phyloP scores from a whole-genome alignment of 2,329 filamentous ascomycete species.

The Pseudogymnoascus sp. region DNA sequence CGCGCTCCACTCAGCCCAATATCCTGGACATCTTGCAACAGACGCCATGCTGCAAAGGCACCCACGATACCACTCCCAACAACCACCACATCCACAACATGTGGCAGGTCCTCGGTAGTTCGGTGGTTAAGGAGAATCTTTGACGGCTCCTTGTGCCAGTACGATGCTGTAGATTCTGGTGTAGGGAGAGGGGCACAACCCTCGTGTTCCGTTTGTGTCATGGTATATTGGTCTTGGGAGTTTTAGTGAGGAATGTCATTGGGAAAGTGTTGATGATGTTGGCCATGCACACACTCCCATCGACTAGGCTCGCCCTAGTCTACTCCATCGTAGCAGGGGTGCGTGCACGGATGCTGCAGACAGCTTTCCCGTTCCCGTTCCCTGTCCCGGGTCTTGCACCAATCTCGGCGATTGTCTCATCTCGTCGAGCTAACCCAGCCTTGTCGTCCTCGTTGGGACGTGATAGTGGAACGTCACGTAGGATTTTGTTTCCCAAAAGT shows the following conservation, averaged over 20 bases:
- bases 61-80: slow-evolving; percentile 73
- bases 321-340: background rate
- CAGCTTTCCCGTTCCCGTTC: background rate
- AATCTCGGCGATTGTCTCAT: background rate
- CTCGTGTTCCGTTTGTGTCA: slow-evolving; percentile 6
- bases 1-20: slow-evolving; percentile 17
- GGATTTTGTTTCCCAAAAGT: background rate
- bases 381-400: background rate
- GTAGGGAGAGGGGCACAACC: slow-evolving; percentile 45
- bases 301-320: background rate
- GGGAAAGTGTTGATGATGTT: background rate
- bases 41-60: slow-evolving; percentile 60
- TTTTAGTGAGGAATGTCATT: background rate
- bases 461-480: background rate
- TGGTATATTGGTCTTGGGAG: background rate
- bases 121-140: slow-evolving; percentile 58
- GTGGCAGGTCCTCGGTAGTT: slow-evolving; percentile 57
- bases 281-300: background rate
- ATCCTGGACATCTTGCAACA: slow-evolving; percentile 41
- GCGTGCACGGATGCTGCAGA: background rate
- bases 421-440: background rate
- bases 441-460: background rate
- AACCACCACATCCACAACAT: slow-evolving; percentile 60
- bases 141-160: slow-evolving; percentile 68
- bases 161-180: slow-evolving; percentile 55